Base-by-base conservation (phyloP, 1,139 yeast species). In the Candida labiduridarum region DNA sequence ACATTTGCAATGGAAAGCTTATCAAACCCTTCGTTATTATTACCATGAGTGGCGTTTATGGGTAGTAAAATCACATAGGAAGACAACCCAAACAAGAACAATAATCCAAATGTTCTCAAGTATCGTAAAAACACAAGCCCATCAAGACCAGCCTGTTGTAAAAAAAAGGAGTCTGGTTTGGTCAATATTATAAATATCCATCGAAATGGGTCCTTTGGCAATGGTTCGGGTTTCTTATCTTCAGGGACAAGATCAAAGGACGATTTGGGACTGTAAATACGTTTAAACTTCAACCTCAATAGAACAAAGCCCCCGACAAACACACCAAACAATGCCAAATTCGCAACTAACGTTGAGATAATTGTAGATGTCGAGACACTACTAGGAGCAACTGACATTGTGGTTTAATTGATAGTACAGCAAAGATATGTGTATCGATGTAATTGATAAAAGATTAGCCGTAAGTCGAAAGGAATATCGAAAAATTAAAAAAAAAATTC, bases 1-100 rank as follows among this genome's bases (percentile, higher is more conserved):
- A 85, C 82, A 64, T 94, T 91, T 38, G 95, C 80, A 62, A 86
- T 89, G 1, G 96, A 84, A 55, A 90, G 78, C 57, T 80, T 78
- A 67, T 94, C 94, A 56, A 94, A 79, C 2, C 97, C 97, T 48
- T 78, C 67, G 30, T 74, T 72, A 6, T 58, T 61, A 15, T 74
- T 76, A 35, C 91, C 90, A 54, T 80, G 76, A 2, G 82, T 68
- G 10, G 87, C 89, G 62, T 87, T 85, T 22, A 87, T 66, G 1
- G 95, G 85, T 45, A 87, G 74, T 48, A 87, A 69, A 41, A 87
- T 71, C 10, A 82, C 82, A 74, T 81, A 84, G 25, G 80, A 66
- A 33, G 69, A 56, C 41, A 74, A 52, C 0, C 79, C 79, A 48
- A 61, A 58, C 42, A 82, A 61, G 44, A 83, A 65, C 48, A 78